phyloP scores from a whole-genome alignment of 208 protist species.

The Leishmania aethiopica region DNA sequence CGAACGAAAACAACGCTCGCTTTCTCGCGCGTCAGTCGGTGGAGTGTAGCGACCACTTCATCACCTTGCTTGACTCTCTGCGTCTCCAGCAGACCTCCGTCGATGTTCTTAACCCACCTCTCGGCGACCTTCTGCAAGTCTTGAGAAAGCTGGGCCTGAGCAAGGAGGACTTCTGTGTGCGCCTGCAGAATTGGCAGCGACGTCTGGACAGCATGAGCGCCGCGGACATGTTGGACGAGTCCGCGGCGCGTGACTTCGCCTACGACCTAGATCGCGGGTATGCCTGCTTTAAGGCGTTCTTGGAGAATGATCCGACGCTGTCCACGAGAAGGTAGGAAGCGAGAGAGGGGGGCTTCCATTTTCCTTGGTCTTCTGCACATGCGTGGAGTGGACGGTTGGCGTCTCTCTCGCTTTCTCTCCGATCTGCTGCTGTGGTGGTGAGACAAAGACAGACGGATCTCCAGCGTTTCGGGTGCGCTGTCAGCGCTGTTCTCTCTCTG shows the following conservation, averaged over 20 bases:
- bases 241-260: conserved; percentile 83
- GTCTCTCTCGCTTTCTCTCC: neutral
- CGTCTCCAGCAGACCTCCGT: conserved; percentile 91
- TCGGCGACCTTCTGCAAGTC: conserved; percentile 86
- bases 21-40: conserved; percentile 73
- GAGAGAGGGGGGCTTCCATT: neutral
- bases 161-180: conserved; percentile 61
- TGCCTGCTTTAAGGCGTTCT: conserved; percentile 70
- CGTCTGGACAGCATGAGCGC: conserved; percentile 91
- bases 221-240: conserved; percentile 85
- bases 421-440: neutral
- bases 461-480: neutral
- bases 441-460: neutral
- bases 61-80: conserved; percentile 93
- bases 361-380: neutral
- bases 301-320: conserved; percentile 54
- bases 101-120: conserved; percentile 90
- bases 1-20: conserved; percentile 43
- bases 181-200: conserved; percentile 67
- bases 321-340: conserved; percentile 5
- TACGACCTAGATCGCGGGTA: conserved; percentile 93
- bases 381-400: neutral
- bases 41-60: conserved; percentile 93
- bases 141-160: conserved; percentile 49
- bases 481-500: neutral